phyloP scores from a whole-genome alignment of 495 filamentous ascomycete genomes.

The Neurospora sp. region DNA sequence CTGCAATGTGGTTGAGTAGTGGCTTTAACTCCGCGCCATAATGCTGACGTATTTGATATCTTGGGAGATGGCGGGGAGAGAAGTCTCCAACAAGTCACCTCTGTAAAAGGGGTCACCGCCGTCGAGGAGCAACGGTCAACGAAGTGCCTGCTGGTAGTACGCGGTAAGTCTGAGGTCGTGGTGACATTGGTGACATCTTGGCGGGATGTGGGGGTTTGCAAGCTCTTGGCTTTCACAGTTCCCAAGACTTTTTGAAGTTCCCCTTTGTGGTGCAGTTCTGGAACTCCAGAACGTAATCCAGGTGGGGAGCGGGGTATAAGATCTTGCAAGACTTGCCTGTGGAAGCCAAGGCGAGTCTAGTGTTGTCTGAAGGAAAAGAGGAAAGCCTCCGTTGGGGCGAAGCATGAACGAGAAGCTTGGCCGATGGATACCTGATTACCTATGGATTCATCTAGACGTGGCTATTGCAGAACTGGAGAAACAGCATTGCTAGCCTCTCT shows the following conservation, averaged over 20 bases:
- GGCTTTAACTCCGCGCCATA: neutral
- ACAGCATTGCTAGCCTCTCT: neutral
- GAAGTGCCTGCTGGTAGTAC: neutral
- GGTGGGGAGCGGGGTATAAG: neutral
- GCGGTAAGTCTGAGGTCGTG: neutral
- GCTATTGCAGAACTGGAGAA: neutral
- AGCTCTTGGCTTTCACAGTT: neutral
- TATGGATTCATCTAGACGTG: neutral
- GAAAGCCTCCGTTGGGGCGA: neutral
- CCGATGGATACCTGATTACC: neutral
- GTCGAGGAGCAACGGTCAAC: neutral
- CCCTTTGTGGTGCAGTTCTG: too few relatives aligned
- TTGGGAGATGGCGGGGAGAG: neutral
- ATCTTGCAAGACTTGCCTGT: neutral
- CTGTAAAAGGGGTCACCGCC: neutral
- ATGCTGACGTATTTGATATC: neutral
- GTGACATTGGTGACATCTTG: neutral
- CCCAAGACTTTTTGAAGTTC: neutral
- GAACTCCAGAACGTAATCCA: neutral
- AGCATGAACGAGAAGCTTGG: neutral
- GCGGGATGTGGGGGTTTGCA: neutral
- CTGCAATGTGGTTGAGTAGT: neutral
- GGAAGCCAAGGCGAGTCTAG: neutral
- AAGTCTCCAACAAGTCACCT: neutral
- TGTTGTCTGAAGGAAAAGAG: neutral